Base-by-base conservation (phyloP, 129 eudicot species). In the Arctium lappa region DNA sequence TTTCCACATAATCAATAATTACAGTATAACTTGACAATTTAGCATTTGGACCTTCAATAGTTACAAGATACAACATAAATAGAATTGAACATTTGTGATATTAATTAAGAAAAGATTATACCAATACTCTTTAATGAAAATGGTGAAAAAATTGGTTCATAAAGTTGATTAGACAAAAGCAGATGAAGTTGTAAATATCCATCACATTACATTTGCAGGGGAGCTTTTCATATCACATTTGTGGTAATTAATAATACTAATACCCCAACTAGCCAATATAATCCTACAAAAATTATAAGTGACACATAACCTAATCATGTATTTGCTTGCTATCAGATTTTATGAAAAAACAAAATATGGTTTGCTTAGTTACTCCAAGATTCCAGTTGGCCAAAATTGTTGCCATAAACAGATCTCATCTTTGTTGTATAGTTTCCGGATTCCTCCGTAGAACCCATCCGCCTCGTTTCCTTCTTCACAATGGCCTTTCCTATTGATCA, bases 391-490 rank as follows among this genome's bases (percentile, higher is more conserved):
- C 92, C 94, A 89, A 32, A 87, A 88, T 70, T 71, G 74, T 34
- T 84, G 88, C 93, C 91, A 91, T 22, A 65, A 77, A 29, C 87
- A 86, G 31, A 86, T 90, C 72, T 92, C 91, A 27, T 80, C 83
- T 2, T 70, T 36, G 75, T 80, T 56, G 15, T 75, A 4, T 10
- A 90, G 85, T 85, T 87, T 90, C 44, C 90, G 70, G 12, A 90
- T 86, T 75, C 94, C 92, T 6, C 92, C 94, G 16, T 92, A 92
- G 69, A 92, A 92, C 75, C 97, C 97, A 5, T 89, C 88, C 0
- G 86, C 81, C 75, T 88, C 97, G 2, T 86, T 89, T 73, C 94
- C 97, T 81, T 92, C 93, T 85, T 92, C 92, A 2, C 88, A 74
- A 65, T 89, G 97, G 63, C 83, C 80, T 82, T 79, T 92, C 69